Conservation (phyloP, 371 early-diverging fungal species). For the Apophysomyces variabilis region DNA sequence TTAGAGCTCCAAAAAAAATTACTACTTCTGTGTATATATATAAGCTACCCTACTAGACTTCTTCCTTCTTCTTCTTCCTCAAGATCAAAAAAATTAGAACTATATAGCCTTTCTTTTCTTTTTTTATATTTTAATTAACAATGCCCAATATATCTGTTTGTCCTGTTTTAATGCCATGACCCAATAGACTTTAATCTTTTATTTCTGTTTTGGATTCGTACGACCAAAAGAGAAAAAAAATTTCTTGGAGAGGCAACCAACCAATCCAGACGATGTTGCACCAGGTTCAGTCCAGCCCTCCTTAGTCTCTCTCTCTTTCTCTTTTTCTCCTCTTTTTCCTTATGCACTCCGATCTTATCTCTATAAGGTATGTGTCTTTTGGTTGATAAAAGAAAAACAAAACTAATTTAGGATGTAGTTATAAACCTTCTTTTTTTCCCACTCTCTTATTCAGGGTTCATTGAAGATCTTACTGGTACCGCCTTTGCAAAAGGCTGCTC, state of each 20-base stretch:
- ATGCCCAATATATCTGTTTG: neutral
- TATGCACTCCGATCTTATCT: too few species aligned
- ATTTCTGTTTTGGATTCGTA: neutral
- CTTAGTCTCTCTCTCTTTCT: neutral
- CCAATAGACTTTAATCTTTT: neutral
- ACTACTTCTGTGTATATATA: neutral
- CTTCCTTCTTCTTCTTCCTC: neutral
- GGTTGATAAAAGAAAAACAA: too few species aligned
- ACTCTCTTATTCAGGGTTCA: neutral
- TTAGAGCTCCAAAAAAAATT: slow-evolving; percentile 1
- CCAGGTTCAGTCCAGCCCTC: neutral
- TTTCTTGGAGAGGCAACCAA: neutral
- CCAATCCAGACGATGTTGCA: slow-evolving; percentile 6
- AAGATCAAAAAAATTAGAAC: neutral
- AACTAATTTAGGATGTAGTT: too few species aligned
- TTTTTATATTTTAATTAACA: neutral
- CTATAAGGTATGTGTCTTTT: too few species aligned
- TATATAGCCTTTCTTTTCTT: neutral
- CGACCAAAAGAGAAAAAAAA: neutral
- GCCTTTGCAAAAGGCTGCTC: neutral
- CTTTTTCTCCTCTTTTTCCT: neutral
- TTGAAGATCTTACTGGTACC: neutral
- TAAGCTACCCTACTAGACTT: neutral
- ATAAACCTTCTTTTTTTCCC: too few species aligned
- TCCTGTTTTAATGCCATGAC: neutral